A percentile compares a stretch with the other conserved stretches of the same genome.
These are phyloP conservation scores for Cadophora gregata DNA, from an alignment of 2,329 filamentous ascomycete species.

Conservation along the genomic window DNA sequence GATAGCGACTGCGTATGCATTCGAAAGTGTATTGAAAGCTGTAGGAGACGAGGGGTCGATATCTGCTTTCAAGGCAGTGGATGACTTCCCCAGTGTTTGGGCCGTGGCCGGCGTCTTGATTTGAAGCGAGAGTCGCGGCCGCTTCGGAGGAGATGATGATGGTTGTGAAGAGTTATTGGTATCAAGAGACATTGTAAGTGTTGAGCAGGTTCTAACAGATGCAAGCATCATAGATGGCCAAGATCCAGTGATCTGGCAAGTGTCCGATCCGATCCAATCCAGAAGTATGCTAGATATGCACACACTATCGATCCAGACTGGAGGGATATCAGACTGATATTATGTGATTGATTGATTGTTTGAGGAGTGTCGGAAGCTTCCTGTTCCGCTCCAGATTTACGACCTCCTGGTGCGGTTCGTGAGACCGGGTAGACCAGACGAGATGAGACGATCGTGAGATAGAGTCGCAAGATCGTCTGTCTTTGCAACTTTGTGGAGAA, in stretches of 20 bases:
- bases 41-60: slow-evolving; percentile 65
- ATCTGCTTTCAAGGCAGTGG: slow-evolving; percentile 51
- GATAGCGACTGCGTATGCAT: slow-evolving; percentile 67
- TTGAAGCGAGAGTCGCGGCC: slow-evolving; percentile 62
- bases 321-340: slow-evolving; percentile 8
- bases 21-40: slow-evolving; percentile 69
- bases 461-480: slow-evolving; percentile 16
- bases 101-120: slow-evolving; percentile 54
- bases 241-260: slow-evolving; percentile 29
- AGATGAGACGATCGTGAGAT: slow-evolving; percentile 18
- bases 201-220: slow-evolving; percentile 35
- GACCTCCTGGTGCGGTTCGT: slow-evolving; percentile 10
- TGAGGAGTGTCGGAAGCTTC: slow-evolving; percentile 19
- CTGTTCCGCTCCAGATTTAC: slow-evolving; percentile 8
- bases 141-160: slow-evolving; percentile 41
- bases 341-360: slow-evolving; percentile 17
- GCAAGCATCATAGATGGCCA: slow-evolving; percentile 39
- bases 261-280: slow-evolving; percentile 17
- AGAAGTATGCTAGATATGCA: slow-evolving; percentile 9
- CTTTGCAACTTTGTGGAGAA: slow-evolving; percentile 5
- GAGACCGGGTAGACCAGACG: slow-evolving; percentile 9
- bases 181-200: slow-evolving; percentile 40
- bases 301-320: slow-evolving; percentile 3
- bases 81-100: slow-evolving; percentile 49
- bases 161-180: slow-evolving; percentile 29